Conservation (phyloP, 2,329 filamentous ascomycete genomes). For the Ceratocystis eucalypticola region DNA sequence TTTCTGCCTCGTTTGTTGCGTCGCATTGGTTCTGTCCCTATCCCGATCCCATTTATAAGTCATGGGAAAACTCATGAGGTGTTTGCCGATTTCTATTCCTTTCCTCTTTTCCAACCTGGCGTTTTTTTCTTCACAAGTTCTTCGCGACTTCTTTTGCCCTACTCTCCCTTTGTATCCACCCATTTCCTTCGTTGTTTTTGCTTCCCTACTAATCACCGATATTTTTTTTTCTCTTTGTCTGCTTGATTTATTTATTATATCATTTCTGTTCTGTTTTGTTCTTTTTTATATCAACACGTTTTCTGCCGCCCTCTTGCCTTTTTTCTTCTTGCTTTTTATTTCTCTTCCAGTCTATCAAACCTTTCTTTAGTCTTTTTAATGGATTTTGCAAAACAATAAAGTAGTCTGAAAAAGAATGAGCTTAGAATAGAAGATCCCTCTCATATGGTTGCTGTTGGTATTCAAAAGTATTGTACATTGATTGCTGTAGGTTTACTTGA, state of each 20-base stretch:
- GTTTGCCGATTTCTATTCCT: conserved; percentile 15
- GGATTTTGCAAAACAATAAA: conserved; percentile 1
- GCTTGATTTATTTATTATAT: conserved; percentile 3
- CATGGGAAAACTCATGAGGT: neutral
- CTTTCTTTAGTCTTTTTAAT: conserved; percentile 9
- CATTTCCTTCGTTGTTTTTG: neutral
- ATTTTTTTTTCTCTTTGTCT: neutral
- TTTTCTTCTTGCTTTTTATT: conserved; percentile 5
- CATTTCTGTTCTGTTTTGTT: conserved; percentile 8
- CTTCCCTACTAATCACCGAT: neutral
- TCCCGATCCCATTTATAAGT: neutral
- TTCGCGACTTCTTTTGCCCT: conserved; percentile 3
- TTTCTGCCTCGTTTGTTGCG: neutral
- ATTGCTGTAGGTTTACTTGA: neutral
- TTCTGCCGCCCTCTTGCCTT: neutral
- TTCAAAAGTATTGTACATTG: neutral
- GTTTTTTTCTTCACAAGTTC: conserved; percentile 9
- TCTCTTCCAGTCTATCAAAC: conserved; percentile 2
- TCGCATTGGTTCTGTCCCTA: neutral
- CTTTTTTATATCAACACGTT: conserved; percentile 7
- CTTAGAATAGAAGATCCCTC: neutral
- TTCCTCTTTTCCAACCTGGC: conserved; percentile 10
- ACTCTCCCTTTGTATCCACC: neutral
- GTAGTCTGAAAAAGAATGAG: neutral
- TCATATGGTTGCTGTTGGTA: neutral